Evolutionary conservation across 139 green algal genomes (phyloP).

Genomic region (Volvox africanus): DNA sequence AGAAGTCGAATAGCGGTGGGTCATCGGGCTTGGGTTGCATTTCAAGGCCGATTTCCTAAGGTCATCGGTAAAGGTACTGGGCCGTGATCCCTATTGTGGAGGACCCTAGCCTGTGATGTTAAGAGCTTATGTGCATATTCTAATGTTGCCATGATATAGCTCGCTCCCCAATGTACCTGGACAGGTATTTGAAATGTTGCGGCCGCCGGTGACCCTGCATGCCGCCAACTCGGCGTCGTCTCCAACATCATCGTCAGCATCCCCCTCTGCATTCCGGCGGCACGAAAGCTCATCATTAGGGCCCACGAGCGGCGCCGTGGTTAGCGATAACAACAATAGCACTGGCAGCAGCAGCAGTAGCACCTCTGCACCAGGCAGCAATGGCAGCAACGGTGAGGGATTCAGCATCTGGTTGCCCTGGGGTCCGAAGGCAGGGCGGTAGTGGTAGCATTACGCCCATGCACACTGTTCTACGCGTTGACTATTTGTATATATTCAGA

Average conservation of each 20-base stretch:
- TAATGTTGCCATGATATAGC: too few species aligned
- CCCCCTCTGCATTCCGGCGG: neutral
- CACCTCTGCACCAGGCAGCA: neutral
- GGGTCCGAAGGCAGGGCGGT: neutral
- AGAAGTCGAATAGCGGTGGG: too few species aligned
- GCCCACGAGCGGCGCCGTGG: neutral
- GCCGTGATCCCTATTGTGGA: too few species aligned
- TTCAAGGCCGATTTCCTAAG: too few species aligned
- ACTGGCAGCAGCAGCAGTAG: neutral
- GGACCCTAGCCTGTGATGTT: too few species aligned
- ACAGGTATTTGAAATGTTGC: slow-evolving; percentile 33
- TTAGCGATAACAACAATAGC: neutral
- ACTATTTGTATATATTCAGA: too few species aligned
- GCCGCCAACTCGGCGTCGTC: neutral
- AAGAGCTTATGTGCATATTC: too few species aligned
- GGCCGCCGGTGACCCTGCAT: neutral
- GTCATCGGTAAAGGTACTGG: too few species aligned
- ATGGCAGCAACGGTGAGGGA: neutral
- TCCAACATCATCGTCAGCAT: neutral
- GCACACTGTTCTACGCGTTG: too few species aligned
- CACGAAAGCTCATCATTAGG: neutral
- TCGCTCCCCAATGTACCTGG: too few species aligned
- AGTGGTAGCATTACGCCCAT: too few species aligned
- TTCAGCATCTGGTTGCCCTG: neutral
- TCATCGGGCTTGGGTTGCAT: too few species aligned